Percentiles rank a stretch among this genome's conserved stretches.
Evolutionary conservation across 495 filamentous ascomycete genomes (phyloP).

Genomic region (Venustampulla echinocandica): DNA sequence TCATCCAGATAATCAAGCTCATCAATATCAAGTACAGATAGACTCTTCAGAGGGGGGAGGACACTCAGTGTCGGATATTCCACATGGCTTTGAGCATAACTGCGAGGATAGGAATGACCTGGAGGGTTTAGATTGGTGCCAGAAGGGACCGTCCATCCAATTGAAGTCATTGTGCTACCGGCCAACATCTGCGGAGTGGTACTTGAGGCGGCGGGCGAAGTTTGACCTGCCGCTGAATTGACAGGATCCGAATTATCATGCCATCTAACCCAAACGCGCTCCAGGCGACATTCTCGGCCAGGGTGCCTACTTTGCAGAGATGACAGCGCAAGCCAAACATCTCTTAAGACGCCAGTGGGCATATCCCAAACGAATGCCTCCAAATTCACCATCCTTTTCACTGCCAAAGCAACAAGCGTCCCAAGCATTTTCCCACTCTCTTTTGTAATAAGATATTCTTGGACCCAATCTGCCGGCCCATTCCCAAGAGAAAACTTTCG

Average conservation of each 20-base stretch:
- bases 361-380: conserved; percentile 95
- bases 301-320: conserved; percentile 57
- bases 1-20: conserved; percentile 84
- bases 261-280: conserved; percentile 81
- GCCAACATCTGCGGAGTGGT: conserved; percentile 25
- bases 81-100: conserved; percentile 41
- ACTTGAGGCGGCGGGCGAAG: conserved; percentile 14
- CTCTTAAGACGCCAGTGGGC: conserved; percentile 81
- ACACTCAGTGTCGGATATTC: conserved; percentile 85
- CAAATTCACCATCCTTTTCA: conserved; percentile 79
- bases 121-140: conserved; percentile 17
- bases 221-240: conserved; percentile 15
- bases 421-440: conserved; percentile 92
- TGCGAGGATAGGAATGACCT: conserved; percentile 12
- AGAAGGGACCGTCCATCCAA: conserved; percentile 32
- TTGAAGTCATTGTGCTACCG: conserved; percentile 33
- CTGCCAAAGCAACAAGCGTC: conserved; percentile 76
- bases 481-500: conserved; percentile 88
- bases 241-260: conserved; percentile 58
- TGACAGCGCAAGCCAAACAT: conserved; percentile 77
- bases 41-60: conserved; percentile 68
- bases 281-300: conserved; percentile 58
- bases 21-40: conserved; percentile 84
- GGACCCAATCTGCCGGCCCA: conserved; percentile 72
- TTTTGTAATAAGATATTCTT: conserved; percentile 80